Evolutionary conservation across 257 asterid genomes (phyloP).

Genomic region (Anisodus tanguticus): DNA sequence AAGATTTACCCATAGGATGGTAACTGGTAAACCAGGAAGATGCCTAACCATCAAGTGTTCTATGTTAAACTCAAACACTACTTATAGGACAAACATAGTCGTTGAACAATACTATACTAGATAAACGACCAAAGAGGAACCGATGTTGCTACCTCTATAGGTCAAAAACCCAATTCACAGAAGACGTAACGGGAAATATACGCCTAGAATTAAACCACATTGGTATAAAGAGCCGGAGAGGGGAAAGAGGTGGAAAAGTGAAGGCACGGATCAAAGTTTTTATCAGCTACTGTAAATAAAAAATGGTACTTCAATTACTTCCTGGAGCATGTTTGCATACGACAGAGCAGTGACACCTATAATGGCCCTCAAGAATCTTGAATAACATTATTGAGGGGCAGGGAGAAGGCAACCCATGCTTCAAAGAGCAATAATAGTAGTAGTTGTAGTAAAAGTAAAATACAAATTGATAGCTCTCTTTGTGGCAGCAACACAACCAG

Average conservation of each 20-base stretch:
- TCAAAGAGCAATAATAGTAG: background rate
- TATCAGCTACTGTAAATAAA: background rate
- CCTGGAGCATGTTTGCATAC: background rate
- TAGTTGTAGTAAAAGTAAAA: background rate
- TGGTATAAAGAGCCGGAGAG: background rate
- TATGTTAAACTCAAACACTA: background rate
- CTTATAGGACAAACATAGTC: background rate
- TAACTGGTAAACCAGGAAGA: background rate
- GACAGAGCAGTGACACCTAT: background rate
- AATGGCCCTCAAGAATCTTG: background rate
- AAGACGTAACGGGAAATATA: background rate
- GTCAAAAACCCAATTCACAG: background rate
- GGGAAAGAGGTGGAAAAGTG: background rate
- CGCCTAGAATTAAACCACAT: background rate
- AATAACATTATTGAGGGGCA: background rate
- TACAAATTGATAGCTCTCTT: conserved; percentile 10
- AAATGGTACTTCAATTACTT: no score
- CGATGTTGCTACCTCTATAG: background rate
- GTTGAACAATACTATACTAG: background rate
- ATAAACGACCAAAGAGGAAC: background rate
- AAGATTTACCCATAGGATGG: background rate
- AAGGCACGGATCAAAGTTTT: background rate
- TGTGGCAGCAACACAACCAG: conserved; percentile 18
- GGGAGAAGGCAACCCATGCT: background rate
- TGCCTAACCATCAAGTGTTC: background rate